Conservation (phyloP, 2,329 filamentous ascomycete genomes). For the Talaromyces atroroseus region DNA sequence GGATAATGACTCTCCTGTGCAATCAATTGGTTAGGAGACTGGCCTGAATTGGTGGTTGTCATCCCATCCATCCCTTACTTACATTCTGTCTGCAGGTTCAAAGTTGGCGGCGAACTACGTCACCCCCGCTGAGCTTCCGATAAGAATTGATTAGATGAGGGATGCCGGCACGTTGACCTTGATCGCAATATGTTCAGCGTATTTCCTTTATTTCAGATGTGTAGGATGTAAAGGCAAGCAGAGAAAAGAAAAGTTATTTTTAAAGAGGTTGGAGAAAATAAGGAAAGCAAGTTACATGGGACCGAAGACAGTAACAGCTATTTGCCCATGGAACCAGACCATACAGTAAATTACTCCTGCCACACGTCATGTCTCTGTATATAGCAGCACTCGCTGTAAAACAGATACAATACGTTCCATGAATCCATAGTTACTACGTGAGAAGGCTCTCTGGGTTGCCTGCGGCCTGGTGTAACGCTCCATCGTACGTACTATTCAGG, state of each 20-base stretch:
- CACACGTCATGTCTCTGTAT: too few relatives aligned
- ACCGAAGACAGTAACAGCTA: slow-evolving; percentile 1
- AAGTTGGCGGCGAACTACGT: slow-evolving; percentile 11
- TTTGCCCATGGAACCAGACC: slow-evolving; percentile 9
- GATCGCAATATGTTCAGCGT: not conserved
- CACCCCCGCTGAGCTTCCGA: slow-evolving; percentile 9
- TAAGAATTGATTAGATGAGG: not conserved
- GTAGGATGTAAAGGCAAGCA: not conserved
- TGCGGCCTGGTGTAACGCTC: too few relatives aligned
- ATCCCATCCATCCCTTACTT: slow-evolving; percentile 7
- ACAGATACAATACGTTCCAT: too few relatives aligned
- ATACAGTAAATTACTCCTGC: not conserved
- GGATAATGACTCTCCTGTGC: slow-evolving; percentile 74
- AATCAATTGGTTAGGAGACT: not conserved
- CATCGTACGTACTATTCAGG: too few relatives aligned
- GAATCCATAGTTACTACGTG: too few relatives aligned
- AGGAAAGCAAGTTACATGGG: slow-evolving; percentile 8
- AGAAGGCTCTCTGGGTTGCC: too few relatives aligned
- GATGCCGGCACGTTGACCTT: not conserved
- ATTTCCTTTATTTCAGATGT: not conserved
- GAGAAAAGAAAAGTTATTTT: not conserved
- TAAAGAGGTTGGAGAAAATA: not conserved
- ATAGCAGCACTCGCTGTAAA: too few relatives aligned
- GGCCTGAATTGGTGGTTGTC: not conserved
- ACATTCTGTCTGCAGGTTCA: slow-evolving; percentile 13